Evolutionary conservation across 441 rosid genomes (phyloP), one percentile per base, ranked within the genome.

Genomic region (Brassica balearica): DNA sequence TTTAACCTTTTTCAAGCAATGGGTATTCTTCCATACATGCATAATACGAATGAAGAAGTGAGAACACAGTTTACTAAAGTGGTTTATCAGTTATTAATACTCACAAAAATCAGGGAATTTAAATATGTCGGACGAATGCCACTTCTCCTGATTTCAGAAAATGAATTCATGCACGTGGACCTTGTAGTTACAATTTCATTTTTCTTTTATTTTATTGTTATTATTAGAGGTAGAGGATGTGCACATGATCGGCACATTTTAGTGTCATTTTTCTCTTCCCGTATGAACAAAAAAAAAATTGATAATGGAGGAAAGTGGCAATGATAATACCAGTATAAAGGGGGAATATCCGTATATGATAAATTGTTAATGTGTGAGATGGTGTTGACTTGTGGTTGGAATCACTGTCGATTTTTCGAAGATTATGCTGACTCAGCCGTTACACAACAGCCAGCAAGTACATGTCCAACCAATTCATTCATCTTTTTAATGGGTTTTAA

Each of bases 351-450:
- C 43, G 43, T 8, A 8, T 32, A 5, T 5, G 6, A 36, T 41
- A 71, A 65, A 71, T 15, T 36, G 60, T 17, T 38, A 6, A 43
- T 68, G 73, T 68, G 68, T 34, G 76, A 60, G 19, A 77, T 71
- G 67, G 76, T 77, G 81, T 72, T 71, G 77, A 77, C 77, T 77
- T 65, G 81, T 58, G 77, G 80, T 56, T 64, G 59, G 46, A 64
- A 15, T 55, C 36, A 64, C 80, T 70, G 80, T 77, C 65, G 48
- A 51, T 77, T 77, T 69, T 76, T 19, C 14, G 19, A 69, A 8
- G 48, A 46, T 46, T 14, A 20, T 62, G 80, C 80, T 69, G 69
- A 76, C 79, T 76, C 80, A 76, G 43, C 80, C 32, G 5, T 36
- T 34, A 6, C 38, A 5, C 38, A 29, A 5, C 38, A 23, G 27